Percentiles rank a stretch among this genome's conserved stretches.
Evolutionary conservation across 306 rosid species (phyloP).

Genomic region (Acmispon strigosus): DNA sequence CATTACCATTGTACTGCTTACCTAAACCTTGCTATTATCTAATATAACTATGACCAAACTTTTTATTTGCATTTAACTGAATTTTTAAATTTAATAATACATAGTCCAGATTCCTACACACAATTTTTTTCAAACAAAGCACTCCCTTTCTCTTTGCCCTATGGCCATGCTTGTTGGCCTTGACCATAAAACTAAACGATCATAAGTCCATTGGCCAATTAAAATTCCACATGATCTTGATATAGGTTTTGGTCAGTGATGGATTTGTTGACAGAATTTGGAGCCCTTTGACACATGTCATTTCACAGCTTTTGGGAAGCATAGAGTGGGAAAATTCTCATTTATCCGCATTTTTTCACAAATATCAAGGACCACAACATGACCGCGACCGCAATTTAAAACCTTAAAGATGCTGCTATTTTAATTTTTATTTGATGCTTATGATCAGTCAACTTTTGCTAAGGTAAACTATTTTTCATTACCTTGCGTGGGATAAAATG

Average conservation of each 20-base stretch:
- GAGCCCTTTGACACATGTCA: not conserved
- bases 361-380: too few relatives aligned
- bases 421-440: not conserved
- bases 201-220: not conserved
- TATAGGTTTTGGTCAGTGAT: not conserved
- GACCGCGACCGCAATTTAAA: too few relatives aligned
- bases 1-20: not conserved
- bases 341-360: too few relatives aligned
- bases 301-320: not conserved
- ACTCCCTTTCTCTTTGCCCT: conserved; percentile 6
- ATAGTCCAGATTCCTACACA: conserved; percentile 7
- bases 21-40: not conserved
- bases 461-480: not conserved
- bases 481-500: not conserved
- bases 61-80: not conserved
- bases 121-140: conserved; percentile 4
- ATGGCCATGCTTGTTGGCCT: conserved; percentile 5
- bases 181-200: not conserved
- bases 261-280: not conserved
- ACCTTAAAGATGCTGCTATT: not conserved
- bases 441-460: not conserved
- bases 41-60: not conserved
- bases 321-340: not conserved
- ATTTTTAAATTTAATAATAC: not conserved
- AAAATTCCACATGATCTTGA: conserved; percentile 2